Percentiles rank a stretch among this genome's conserved stretches.
Evolutionary conservation across 2,329 filamentous ascomycete species (phyloP).

Genomic region (Colletotrichum liriopes): DNA sequence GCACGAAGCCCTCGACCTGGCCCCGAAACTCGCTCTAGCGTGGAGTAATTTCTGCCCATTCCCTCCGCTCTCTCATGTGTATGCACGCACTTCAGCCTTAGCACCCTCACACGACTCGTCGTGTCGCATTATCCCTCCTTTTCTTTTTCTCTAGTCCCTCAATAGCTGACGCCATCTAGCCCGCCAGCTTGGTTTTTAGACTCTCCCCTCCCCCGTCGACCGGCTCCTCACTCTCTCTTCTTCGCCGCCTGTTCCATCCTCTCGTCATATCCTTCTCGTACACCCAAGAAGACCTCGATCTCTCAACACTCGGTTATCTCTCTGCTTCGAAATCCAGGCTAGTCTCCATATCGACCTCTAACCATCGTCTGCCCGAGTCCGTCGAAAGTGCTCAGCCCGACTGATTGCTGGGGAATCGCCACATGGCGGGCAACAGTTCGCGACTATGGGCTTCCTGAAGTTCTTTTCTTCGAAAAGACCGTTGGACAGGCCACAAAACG

Average conservation of each 20-base stretch:
- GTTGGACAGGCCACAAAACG: constrained; percentile 41
- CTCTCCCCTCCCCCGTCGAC: constrained; percentile 16
- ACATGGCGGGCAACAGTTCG: constrained; percentile 30
- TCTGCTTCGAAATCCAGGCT: no score
- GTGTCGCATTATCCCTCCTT: constrained; percentile 39
- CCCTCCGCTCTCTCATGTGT: constrained; percentile 27
- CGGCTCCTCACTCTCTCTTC: background rate
- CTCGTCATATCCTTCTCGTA: background rate
- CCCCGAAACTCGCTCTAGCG: constrained; percentile 35
- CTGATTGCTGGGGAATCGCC: constrained; percentile 18
- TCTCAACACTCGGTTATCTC: background rate
- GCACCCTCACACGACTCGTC: constrained; percentile 38
- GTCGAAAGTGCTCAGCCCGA: background rate
- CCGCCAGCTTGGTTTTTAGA: constrained; percentile 32
- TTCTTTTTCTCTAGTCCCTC: constrained; percentile 29
- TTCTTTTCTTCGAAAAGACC: constrained; percentile 52
- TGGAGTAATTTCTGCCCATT: constrained; percentile 13
- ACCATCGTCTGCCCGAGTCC: background rate
- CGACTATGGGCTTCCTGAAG: constrained; percentile 54
- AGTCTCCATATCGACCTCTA: background rate
- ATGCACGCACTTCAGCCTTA: constrained; percentile 38
- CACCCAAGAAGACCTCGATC: background rate
- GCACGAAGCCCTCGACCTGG: constrained; percentile 37
- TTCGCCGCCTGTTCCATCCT: background rate
- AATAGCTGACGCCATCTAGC: constrained; percentile 29